These are phyloP conservation scores for Neurospora sublineolata DNA, from an alignment of 495 filamentous ascomycete genomes.

Conservation along the genomic window DNA sequence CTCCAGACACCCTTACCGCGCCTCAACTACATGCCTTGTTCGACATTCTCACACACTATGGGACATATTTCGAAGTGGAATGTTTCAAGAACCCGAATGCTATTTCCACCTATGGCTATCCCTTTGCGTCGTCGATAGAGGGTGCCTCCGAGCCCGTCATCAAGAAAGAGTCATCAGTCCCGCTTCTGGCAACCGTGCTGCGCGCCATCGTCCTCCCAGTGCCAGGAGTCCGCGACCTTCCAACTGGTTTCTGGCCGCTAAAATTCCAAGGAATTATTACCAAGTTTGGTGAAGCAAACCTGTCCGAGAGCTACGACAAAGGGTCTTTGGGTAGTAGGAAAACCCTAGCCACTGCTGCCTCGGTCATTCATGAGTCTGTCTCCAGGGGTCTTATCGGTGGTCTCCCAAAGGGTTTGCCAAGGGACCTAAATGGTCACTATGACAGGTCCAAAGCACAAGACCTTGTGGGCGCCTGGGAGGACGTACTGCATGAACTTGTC, in stretches of 20 bases:
- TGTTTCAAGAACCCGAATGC: conserved; percentile 43
- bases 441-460: conserved; percentile 42
- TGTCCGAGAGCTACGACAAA: conserved; percentile 62
- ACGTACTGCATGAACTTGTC: conserved; percentile 43
- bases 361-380: conserved; percentile 47
- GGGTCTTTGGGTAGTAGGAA: conserved; percentile 51
- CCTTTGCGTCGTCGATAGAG: conserved; percentile 26
- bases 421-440: conserved; percentile 32
- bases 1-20: conserved; percentile 25
- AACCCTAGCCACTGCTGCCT: conserved; percentile 51
- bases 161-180: conserved; percentile 31
- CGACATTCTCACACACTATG: conserved; percentile 54
- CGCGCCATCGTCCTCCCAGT: conserved; percentile 43
- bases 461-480: conserved; percentile 42
- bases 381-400: conserved; percentile 46
- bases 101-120: conserved; percentile 47
- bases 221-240: conserved; percentile 46
- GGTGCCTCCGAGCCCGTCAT: neutral
- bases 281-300: conserved; percentile 43
- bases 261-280: conserved; percentile 34
- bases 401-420: conserved; percentile 22
- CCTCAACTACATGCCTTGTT: conserved; percentile 48
- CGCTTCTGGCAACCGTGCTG: conserved; percentile 47
- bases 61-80: conserved; percentile 51
- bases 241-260: conserved; percentile 45